Evolutionary conservation across 129 eudicot genomes (phyloP).

Genomic region (Ambrosia artemisiifolia): DNA sequence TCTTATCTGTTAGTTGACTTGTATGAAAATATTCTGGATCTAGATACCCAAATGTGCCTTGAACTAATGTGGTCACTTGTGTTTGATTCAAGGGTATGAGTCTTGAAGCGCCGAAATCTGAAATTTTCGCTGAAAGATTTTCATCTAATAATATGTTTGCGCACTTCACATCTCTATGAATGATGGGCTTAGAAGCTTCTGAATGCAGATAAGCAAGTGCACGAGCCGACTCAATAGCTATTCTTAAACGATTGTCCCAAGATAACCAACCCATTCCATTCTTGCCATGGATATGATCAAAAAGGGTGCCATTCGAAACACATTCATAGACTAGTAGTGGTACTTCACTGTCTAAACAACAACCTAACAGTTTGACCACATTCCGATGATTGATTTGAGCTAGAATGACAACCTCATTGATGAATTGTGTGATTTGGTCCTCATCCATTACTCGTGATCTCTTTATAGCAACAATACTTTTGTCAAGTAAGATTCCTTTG

Average conservation of each 20-base stretch:
- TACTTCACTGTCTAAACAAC: constrained; percentile 44
- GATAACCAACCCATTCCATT: constrained; percentile 38
- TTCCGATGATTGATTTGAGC: constrained; percentile 46
- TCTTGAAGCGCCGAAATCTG: constrained; percentile 50
- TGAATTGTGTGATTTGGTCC: constrained; percentile 45
- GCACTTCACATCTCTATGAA: constrained; percentile 56
- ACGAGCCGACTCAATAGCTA: constrained; percentile 40
- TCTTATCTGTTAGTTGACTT: constrained; percentile 29
- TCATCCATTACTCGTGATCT: constrained; percentile 41
- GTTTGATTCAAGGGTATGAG: constrained; percentile 39
- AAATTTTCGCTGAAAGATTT: constrained; percentile 22
- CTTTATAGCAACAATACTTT: constrained; percentile 45
- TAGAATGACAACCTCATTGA: constrained; percentile 49
- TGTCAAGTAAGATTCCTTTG: constrained; percentile 39
- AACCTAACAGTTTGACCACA: constrained; percentile 44
- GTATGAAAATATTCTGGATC: constrained; percentile 60
- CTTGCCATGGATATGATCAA: constrained; percentile 30
- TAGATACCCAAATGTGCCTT: constrained; percentile 59
- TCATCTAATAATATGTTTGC: constrained; percentile 44
- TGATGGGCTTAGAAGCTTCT: constrained; percentile 43
- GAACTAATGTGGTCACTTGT: constrained; percentile 47
- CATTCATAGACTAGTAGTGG: constrained; percentile 46
- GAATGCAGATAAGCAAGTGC: constrained; percentile 64
- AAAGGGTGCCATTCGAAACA: constrained; percentile 43
- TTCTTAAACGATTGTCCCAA: constrained; percentile 38